Percentiles rank a stretch among this genome's conserved stretches.
Conservation (phyloP, 495 filamentous ascomycete genomes). For the Penicillium bialowiezense region DNA sequence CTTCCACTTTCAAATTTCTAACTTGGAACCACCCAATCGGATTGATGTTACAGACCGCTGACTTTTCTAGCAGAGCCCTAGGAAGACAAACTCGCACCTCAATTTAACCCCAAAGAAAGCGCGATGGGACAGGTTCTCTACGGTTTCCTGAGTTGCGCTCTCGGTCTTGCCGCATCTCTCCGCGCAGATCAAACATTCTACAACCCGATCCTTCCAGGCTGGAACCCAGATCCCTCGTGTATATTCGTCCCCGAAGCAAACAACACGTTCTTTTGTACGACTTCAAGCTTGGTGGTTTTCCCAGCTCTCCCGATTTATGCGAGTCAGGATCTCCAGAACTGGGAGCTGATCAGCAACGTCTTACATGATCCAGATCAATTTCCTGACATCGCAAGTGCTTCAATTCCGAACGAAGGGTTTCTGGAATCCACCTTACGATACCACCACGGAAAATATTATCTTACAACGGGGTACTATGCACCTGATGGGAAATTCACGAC, state of each 20-base stretch:
- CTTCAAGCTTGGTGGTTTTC: constrained; percentile 19
- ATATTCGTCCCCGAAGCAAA: constrained; percentile 13
- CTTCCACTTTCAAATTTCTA: no score
- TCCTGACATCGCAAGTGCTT: constrained; percentile 14
- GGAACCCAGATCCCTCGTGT: constrained; percentile 26
- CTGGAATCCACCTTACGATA: constrained; percentile 25
- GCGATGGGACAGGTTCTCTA: no score
- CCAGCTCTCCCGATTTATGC: constrained; percentile 27
- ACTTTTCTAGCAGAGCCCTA: no score
- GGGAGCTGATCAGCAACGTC: constrained; percentile 23
- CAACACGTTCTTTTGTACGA: constrained; percentile 22
- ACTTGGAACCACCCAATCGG: no score
- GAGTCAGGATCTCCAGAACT: constrained; percentile 21
- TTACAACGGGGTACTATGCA: constrained; percentile 3
- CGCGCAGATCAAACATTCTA: neutral
- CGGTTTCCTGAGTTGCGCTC: no score
- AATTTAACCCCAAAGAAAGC: no score
- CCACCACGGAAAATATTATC: constrained; percentile 20
- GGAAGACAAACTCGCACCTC: no score
- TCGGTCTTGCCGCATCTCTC: no score
- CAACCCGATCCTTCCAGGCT: constrained; percentile 27
- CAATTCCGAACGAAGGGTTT: constrained; percentile 17
- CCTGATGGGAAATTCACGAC: neutral
- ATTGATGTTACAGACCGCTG: no score
- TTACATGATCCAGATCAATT: constrained; percentile 12